phyloP scores from a whole-genome alignment of 2,329 filamentous ascomycete genomes.

The Stagonosporopsis cucurbitacearum region DNA sequence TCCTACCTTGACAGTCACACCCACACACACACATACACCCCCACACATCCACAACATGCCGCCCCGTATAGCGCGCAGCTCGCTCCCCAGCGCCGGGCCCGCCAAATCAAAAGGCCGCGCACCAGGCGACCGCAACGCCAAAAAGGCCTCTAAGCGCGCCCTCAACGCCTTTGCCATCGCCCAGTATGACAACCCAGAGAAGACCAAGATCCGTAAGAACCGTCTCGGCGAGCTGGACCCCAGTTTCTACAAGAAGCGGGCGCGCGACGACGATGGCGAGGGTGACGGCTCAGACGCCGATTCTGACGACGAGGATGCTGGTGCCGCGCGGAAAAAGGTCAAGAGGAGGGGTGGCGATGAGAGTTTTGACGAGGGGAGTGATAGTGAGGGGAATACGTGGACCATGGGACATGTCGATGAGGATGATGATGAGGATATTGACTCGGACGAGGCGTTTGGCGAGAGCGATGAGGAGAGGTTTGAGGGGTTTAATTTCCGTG shows the following conservation, averaged over 20 bases:
- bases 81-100: slow-evolving; percentile 41
- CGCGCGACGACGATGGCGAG: slow-evolving; percentile 58
- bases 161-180: slow-evolving; percentile 71
- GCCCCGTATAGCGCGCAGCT: slow-evolving; percentile 52
- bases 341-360: slow-evolving; percentile 48
- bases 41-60: slow-evolving; percentile 48
- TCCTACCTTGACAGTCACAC: too few species aligned
- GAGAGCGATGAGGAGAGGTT: slow-evolving; percentile 88
- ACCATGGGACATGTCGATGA: slow-evolving; percentile 73
- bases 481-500: slow-evolving; percentile 74
- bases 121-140: slow-evolving; percentile 47
- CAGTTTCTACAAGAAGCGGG: slow-evolving; percentile 49
- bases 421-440: slow-evolving; percentile 72
- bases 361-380: slow-evolving; percentile 75
- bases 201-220: slow-evolving; percentile 60
- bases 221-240: slow-evolving; percentile 63
- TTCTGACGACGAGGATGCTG: slow-evolving; percentile 30
- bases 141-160: slow-evolving; percentile 60
- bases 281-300: slow-evolving; percentile 50
- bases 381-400: slow-evolving; percentile 88
- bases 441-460: slow-evolving; percentile 84
- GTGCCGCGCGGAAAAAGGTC: slow-evolving; percentile 40
- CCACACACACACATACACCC: background rate
- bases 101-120: slow-evolving; percentile 30
- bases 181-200: slow-evolving; percentile 61